Conservation (phyloP, 2,329 filamentous ascomycete species). For the Xylariales sp. region DNA sequence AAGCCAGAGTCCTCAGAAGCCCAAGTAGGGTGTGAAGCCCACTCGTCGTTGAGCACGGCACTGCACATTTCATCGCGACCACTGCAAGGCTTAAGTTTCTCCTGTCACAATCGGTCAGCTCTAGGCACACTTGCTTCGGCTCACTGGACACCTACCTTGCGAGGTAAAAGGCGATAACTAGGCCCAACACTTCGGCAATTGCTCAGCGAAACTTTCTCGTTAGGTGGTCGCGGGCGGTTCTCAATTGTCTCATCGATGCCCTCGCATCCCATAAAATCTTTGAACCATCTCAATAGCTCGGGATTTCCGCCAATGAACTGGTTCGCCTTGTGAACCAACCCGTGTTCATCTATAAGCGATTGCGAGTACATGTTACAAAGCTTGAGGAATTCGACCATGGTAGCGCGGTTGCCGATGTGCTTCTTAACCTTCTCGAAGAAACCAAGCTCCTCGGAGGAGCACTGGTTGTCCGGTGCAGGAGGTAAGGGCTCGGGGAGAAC, state of each 20-base stretch:
- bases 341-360: slow-evolving; percentile 81
- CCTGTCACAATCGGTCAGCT: slow-evolving; percentile 35
- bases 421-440: slow-evolving; percentile 99
- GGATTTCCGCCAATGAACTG: slow-evolving; percentile 83
- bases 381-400: slow-evolving; percentile 94
- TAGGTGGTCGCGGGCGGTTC: slow-evolving; percentile 69
- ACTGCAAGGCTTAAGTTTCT: slow-evolving; percentile 86
- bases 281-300: slow-evolving; percentile 88
- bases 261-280: slow-evolving; percentile 74
- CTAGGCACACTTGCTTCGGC: background rate
- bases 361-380: slow-evolving; percentile 93
- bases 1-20: slow-evolving; percentile 97
- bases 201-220: slow-evolving; percentile 82
- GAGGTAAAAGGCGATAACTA: slow-evolving; percentile 88
- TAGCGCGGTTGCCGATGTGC: slow-evolving; percentile 85
- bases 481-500: slow-evolving; percentile 82
- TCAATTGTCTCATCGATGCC: slow-evolving; percentile 74
- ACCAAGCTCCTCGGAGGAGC: slow-evolving; percentile 76
- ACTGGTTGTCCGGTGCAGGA: slow-evolving; percentile 67
- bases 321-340: slow-evolving; percentile 76
- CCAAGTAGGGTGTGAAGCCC: slow-evolving; percentile 98
- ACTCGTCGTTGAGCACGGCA: slow-evolving; percentile 91
- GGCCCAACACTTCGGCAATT: slow-evolving; percentile 95
- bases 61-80: slow-evolving; percentile 93
- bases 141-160: slow-evolving; percentile 48